Evolutionary conservation across 768 basidiomycete genomes (phyloP).

Genomic region (Pleurotus tuoliensis): DNA sequence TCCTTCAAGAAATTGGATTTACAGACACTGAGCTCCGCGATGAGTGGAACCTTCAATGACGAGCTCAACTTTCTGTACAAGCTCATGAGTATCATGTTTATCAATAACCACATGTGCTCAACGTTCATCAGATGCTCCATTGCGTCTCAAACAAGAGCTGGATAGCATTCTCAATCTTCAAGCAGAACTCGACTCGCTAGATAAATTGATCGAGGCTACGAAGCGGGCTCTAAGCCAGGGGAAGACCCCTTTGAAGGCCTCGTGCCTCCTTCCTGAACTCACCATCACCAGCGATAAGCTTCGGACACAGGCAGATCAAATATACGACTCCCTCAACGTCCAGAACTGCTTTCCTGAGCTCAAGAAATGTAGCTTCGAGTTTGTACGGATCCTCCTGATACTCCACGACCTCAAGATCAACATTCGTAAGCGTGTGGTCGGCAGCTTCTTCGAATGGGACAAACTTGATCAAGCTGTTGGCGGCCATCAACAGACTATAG

Average conservation of each 20-base stretch:
- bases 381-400: constrained; percentile 27
- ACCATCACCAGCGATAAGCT: constrained; percentile 16
- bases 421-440: constrained; percentile 28
- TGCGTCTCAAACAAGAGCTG: constrained; percentile 26
- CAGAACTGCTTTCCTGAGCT: constrained; percentile 29
- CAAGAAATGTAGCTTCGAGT: constrained; percentile 14
- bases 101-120: background rate
- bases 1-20: no score
- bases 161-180: constrained; percentile 27
- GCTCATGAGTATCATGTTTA: constrained; percentile 20
- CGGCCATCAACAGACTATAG: constrained; percentile 25
- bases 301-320: constrained; percentile 20
- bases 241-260: background rate
- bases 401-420: constrained; percentile 36
- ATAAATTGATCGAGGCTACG: constrained; percentile 17
- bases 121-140: constrained; percentile 20
- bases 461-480: constrained; percentile 28
- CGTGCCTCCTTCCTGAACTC: constrained; percentile 16
- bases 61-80: constrained; percentile 23
- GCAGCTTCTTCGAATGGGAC: constrained; percentile 34
- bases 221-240: constrained; percentile 7
- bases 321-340: constrained; percentile 32
- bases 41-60: constrained; percentile 30
- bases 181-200: constrained; percentile 17
- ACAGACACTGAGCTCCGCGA: constrained; percentile 18